Evolutionary conservation across 2,329 filamentous ascomycete genomes (phyloP), one percentile per base, ranked within the genome.

Genomic region (Aspergillus awamori): DNA sequence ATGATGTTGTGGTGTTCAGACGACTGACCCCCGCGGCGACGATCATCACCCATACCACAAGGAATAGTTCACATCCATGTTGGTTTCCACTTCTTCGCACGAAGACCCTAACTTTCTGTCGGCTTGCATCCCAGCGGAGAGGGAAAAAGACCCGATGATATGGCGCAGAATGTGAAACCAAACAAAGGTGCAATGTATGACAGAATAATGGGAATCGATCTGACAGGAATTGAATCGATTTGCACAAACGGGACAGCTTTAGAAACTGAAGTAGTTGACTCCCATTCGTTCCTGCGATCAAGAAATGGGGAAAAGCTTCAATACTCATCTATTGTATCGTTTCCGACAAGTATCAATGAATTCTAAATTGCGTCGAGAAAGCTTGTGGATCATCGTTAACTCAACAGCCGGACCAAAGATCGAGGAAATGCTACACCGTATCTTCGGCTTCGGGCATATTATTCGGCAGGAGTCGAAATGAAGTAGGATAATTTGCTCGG

Each of bases 231-330:
- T 75, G 10, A 53, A 55, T 20, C 3, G 61, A 51, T 2, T 74
- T 69, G 71, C 67, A 70, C 41, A 33, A 54, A 2, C 45, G 75
- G 15, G 74, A 72, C 52, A 30, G 11, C 28, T 10, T 11, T 30
- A 20, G 28, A 4, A 30, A 30, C 4, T 20, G 4, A 57, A 41
- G 0, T 33, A 30, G 0, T 62, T 67, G 5, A 4, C 36, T 1
- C 73, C 72, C 1, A 71, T 75, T 17, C 68, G 5, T 2, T 26
- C 71, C 48, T 76, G 73, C 60, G 70, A 69, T 28, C 4, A 69
- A 68, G 63, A 72, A 74, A 49, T 49, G 56, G 11, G 38, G 4
- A 17, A 33, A 2, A 17, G 8, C 30, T 8, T 30, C 28, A 11
- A 30, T 4, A 3, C 10, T 30, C 10, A 30, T 11, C 28, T 30